Conservation (phyloP, 2,329 filamentous ascomycete genomes). For the Fusarium poae region DNA sequence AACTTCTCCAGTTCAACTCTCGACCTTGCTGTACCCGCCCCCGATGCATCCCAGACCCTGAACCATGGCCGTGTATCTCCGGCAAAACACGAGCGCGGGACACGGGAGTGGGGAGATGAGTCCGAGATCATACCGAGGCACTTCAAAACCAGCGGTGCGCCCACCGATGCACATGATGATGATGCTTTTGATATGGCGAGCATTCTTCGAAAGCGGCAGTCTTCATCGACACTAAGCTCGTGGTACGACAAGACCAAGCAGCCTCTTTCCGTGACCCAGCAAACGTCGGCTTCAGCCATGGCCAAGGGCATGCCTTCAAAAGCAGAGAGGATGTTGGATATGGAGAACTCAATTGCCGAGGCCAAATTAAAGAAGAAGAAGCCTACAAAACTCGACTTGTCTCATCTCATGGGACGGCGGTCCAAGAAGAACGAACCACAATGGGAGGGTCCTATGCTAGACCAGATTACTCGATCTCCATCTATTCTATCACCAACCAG, state of each 20-base stretch:
- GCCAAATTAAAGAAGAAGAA: conserved; percentile 55
- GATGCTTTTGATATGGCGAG: conserved; percentile 59
- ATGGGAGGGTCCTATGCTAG: conserved; percentile 52
- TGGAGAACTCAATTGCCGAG: conserved; percentile 53
- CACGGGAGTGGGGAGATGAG: conserved; percentile 47
- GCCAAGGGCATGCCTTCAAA: conserved; percentile 67
- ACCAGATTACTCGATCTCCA: conserved; percentile 58
- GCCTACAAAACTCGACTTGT: conserved; percentile 64
- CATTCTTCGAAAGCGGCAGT: conserved; percentile 61
- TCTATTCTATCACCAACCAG: conserved; percentile 58
- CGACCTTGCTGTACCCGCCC: conserved; percentile 31
- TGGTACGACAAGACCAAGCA: conserved; percentile 70
- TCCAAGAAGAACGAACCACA: conserved; percentile 51
- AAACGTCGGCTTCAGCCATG: conserved; percentile 70
- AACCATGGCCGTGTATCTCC: conserved; percentile 29
- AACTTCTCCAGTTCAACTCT: conserved; percentile 44
- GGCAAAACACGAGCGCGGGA: conserved; percentile 26
- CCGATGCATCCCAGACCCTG: conserved; percentile 27
- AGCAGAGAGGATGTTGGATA: conserved; percentile 61
- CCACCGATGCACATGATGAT: conserved; percentile 44
- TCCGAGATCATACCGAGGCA: conserved; percentile 47
- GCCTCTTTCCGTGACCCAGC: conserved; percentile 69
- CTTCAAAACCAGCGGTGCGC: conserved; percentile 34
- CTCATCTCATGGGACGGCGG: conserved; percentile 57
- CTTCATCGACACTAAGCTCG: conserved; percentile 67